Conservation (phyloP, 305 asterid species). For the Andrographis paniculata region DNA sequence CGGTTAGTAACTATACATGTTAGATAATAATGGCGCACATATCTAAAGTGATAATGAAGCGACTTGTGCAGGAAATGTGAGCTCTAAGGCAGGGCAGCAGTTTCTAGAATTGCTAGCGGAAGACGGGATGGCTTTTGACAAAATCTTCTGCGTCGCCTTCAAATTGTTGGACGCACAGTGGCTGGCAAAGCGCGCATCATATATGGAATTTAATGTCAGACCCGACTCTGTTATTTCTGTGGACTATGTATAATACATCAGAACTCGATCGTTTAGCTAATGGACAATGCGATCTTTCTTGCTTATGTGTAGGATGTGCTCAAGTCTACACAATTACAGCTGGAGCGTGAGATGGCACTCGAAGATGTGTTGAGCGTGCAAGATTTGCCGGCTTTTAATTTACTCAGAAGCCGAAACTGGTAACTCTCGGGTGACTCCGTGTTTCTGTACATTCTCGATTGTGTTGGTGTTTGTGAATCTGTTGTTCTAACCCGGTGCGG, state of each 20-base stretch:
- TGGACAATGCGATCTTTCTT: too few species aligned
- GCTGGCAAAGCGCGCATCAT: slow-evolving; percentile 86
- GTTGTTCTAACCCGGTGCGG: too few species aligned
- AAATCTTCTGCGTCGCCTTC: slow-evolving; percentile 79
- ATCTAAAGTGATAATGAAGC: slow-evolving; percentile 5
- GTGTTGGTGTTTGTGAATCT: neutral
- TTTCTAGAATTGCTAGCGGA: slow-evolving; percentile 52
- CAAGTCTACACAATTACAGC: slow-evolving; percentile 69
- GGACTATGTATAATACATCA: neutral
- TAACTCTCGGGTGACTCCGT: neutral
- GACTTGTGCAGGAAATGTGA: slow-evolving; percentile 47
- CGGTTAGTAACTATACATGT: too few species aligned
- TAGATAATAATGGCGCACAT: too few species aligned
- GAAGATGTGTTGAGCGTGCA: slow-evolving; percentile 59
- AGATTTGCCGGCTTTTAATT: slow-evolving; percentile 79
- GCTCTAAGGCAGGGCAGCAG: slow-evolving; percentile 53
- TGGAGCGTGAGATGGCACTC: slow-evolving; percentile 79
- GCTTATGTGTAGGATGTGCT: slow-evolving; percentile 58
- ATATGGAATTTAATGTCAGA: slow-evolving; percentile 87
- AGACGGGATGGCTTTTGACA: slow-evolving; percentile 85
- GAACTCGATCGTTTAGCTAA: too few species aligned
- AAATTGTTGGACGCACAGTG: slow-evolving; percentile 84
- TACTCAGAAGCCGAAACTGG: slow-evolving; percentile 27
- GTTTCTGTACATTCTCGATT: neutral
- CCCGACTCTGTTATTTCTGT: neutral